A percentile compares a stretch with the other conserved stretches of the same genome.
Conservation (phyloP, 257 asterid genomes). For the Nicotiana attenuata region DNA sequence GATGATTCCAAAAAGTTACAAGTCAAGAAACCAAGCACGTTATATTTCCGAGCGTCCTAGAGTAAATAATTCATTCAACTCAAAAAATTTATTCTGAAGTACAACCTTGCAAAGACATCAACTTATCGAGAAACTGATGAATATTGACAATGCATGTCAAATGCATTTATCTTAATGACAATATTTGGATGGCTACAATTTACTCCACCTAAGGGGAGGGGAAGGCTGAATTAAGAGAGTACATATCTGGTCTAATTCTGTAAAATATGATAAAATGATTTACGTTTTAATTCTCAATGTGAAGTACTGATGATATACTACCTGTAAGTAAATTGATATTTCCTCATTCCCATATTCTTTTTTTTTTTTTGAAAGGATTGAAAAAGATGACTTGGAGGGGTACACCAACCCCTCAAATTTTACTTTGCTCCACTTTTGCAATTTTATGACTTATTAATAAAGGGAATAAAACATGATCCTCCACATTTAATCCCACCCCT, state of each 20-base stretch:
- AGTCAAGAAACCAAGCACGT: neutral
- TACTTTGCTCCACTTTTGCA: too few relatives aligned
- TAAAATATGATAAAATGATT: too few relatives aligned
- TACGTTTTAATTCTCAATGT: neutral
- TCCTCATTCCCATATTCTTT: too few relatives aligned
- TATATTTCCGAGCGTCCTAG: too few relatives aligned
- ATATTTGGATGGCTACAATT: neutral
- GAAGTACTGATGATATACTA: neutral
- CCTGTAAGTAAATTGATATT: neutral
- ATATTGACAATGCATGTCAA: neutral
- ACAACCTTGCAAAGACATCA: neutral
- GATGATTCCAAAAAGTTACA: neutral
- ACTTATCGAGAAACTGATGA: neutral
- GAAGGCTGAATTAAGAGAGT: too few relatives aligned
- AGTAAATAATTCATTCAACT: too few relatives aligned
- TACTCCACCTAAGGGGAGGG: neutral
- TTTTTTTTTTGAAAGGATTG: neutral
- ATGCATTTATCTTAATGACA: neutral
- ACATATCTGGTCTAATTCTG: too few relatives aligned
- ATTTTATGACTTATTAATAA: too few relatives aligned
- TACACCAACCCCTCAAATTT: too few relatives aligned
- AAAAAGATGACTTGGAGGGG: neutral
- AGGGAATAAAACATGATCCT: too few relatives aligned
- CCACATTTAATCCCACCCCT: too few relatives aligned
- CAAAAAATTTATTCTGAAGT: neutral